Evolutionary conservation across 1,284 basidiomycete genomes (phyloP), one percentile per base, ranked within the genome.

Genomic region (Sporisorium reilianum): DNA sequence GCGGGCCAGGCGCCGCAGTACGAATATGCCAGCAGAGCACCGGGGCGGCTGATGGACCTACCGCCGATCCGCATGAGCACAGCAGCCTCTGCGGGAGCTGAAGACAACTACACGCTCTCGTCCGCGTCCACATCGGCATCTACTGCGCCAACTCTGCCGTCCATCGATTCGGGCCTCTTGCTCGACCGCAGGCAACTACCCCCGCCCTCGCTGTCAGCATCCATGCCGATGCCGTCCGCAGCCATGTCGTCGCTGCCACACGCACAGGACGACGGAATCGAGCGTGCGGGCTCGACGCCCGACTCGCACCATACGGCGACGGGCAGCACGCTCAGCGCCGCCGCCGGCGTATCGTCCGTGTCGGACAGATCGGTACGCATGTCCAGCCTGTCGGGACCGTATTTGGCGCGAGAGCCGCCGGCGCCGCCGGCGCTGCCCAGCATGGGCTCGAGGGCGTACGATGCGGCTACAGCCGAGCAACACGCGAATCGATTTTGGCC

Each of bases 1-100:
- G 23, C n/a, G 7, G 38, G 38, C 20, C 36, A 58, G 26, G 38
- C 30, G 16, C 36, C 57, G 32, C 50, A 57, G 45, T 52, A 52
- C 22, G 34, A 46, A 1, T 51, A 42, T 2, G 20, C 38, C 8
- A n/a, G 38, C 2, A 41, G 26, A 26, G 28, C 28, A 0, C 30
- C 22, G 18, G 38, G 54, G 22, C 40, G 65, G 2, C 49, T 55
- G 2, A 52, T 68, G 51, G 65, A 57, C 12, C 55, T 68, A 0
- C 65, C 65, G 7, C 59, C 59, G 22, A 48, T 68, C 3, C 65
- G 65, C 2, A 61, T 54, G n/a, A 55, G 34, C 11, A 52, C 54
- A 10, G 20, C 44, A 6, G 18, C 38, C 38, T 1, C 38, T 10
- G 38, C 38, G n/a, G 38, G 6, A 20, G 38, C n/a, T 41, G 38